Evolutionary conservation across 2,329 filamentous ascomycete genomes (phyloP).

Genomic region (Aplosporella prunicola): DNA sequence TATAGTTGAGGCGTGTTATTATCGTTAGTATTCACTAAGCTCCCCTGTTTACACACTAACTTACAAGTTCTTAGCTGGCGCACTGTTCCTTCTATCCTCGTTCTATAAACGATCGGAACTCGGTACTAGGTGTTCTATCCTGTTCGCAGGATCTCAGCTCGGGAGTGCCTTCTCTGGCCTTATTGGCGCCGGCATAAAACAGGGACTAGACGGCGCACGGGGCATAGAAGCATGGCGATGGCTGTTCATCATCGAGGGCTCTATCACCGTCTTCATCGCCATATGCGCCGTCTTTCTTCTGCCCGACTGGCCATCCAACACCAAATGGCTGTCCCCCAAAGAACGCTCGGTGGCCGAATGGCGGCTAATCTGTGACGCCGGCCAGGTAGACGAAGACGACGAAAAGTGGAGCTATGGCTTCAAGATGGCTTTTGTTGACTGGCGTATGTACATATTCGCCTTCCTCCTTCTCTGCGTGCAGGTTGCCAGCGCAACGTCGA

Average conservation of each 20-base stretch:
- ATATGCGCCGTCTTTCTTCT: constrained; percentile 25
- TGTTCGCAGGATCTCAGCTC: constrained; percentile 43
- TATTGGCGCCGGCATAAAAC: constrained; percentile 43
- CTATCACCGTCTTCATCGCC: constrained; percentile 27
- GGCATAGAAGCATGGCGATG: constrained; percentile 29
- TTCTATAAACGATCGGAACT: constrained; percentile 48
- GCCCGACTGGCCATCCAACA: too few relatives aligned
- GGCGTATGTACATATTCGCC: constrained; percentile 1
- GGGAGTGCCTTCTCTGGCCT: constrained; percentile 44
- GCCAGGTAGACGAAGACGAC: background rate
- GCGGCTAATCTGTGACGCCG: constrained; percentile 4
- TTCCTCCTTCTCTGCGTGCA: constrained; percentile 15
- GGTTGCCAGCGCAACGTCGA: constrained; percentile 17
- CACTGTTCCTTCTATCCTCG: constrained; percentile 41
- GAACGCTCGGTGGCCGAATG: background rate
- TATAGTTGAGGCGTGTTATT: constrained; percentile 7
- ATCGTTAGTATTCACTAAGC: constrained; percentile 2
- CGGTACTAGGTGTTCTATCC: constrained; percentile 40
- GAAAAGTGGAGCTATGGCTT: background rate
- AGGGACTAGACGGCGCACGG: constrained; percentile 23
- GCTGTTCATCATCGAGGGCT: constrained; percentile 27
- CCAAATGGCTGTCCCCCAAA: background rate
- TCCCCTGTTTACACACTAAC: constrained; percentile 12
- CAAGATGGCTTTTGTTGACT: background rate
- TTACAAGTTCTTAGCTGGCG: constrained; percentile 23